Base-by-base conservation (phyloP, 2,329 filamentous ascomycete species). In the Fulvia fulva region DNA sequence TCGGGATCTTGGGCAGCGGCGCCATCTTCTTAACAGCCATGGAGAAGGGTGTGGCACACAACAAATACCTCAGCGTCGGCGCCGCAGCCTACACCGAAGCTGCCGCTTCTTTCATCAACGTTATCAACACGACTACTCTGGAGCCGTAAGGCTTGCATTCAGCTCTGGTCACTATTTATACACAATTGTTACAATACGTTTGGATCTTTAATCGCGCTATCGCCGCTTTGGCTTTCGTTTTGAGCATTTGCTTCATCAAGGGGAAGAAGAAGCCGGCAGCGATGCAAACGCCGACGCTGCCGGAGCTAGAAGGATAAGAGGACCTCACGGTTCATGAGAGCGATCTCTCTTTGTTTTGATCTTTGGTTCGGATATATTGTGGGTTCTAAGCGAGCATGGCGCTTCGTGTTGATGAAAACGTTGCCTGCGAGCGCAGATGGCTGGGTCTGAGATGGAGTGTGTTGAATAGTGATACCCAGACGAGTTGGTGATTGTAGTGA, bases 1-100 rank as follows among this genome's bases (percentile, higher is more conserved):
- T 89, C 9, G 87, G 87, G 23, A 83, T 89, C 2, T 85, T 87
- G 1, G 77, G 88, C 53, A 83, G 84, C 1, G 86, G 87, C 3
- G 84, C 87, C 30, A 80, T 88, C 54, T 89, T 90, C 74, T 86
- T 90, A 71, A 90, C 57, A 32, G 28, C 22, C 14, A 44, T 60
- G 11, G 28, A 50, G 19, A 49, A 49, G 21, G 32, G 23, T 7
- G 23, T 53, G 25, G 25, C 50, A 14, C 8, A 51, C 23, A 53
- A 47, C 43, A 19, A 50, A 45, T 28, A 28, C n/a, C 44, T 37
- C 45, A 41, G 14, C 44, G 28, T 23, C 43, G 43, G 49, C n/a
- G n/a, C 43, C 32, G 23, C 5, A 2, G 28, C 25, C n/a, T 51
- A 41, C 34, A 52, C 12, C 9, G 11, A 25, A 19, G 12, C 52